Evolutionary conservation across 2,329 filamentous ascomycete genomes (phyloP), one percentile per base, ranked within the genome.

Genomic region (Leptographium flavum): DNA sequence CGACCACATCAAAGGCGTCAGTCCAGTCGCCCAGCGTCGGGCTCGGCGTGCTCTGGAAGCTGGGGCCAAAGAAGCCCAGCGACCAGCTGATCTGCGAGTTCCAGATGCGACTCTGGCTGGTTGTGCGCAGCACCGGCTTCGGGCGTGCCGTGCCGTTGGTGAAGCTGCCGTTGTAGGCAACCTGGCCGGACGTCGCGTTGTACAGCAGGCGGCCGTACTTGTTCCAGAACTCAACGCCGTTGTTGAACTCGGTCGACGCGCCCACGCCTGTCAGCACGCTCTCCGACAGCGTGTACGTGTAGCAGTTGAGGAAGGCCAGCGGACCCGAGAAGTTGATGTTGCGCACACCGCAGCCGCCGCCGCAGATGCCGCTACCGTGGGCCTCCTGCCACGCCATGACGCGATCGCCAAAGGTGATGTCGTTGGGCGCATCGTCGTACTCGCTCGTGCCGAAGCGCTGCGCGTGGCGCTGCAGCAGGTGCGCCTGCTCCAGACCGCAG

Each of bases 401-500:
- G 55, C 75, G 75, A 14, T 59, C 53, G 1, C 61, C 67, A 49
- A 76, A 76, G 13, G 57, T 53, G 38, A 63, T 61, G 49, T 73
- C 65, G 50, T 70, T 71, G 21, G 49, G 52, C 1, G 68, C 71
- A 50, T 76, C 73, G 48, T 72, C 63, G 25, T 58, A 59, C 47
- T 57, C 60, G 17, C 60, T 56, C 44, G 58, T 61, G 13, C 59
- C 69, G 37, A 72, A 74, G 22, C 73, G 64, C 48, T 76, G 61
- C 1, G 69, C 68, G 55, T 76, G 73, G 25, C 73, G 64, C 53
- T 76, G 71, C 15, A 77, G 61, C 6, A 65, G 59, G 50, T 74
- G 71, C 1, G 63, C 70, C 54, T 74, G 70, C 47, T 71, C 67
- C 45, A 76, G 58, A 54, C 74, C 70, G 57, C 73, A 76, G n/a